Conservation (phyloP, 306 rosid genomes). For the Sicyos baderoa region DNA sequence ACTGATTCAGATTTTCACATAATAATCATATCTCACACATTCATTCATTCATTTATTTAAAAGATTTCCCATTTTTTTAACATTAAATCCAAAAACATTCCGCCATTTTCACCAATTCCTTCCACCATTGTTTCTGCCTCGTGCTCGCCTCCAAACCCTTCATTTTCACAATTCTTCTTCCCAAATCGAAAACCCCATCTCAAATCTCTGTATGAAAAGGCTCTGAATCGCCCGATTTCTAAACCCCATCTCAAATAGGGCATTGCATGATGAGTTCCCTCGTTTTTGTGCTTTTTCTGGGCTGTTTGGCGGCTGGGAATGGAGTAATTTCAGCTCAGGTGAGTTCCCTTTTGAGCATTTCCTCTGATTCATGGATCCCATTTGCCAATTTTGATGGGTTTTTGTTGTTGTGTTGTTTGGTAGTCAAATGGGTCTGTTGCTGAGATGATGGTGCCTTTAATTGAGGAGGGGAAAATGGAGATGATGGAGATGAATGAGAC, state of each 20-base stretch:
- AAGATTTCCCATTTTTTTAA: background rate
- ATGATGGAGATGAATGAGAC: slow-evolving; percentile 72
- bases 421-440: slow-evolving; percentile 59
- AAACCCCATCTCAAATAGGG: slow-evolving; percentile 1
- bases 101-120: background rate
- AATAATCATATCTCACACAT: slow-evolving; percentile 12
- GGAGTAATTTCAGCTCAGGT: slow-evolving; percentile 49
- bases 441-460: slow-evolving; percentile 52
- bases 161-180: slow-evolving; percentile 1
- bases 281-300: slow-evolving; percentile 47
- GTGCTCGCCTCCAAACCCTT: slow-evolving; percentile 1
- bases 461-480: slow-evolving; percentile 52
- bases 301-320: slow-evolving; percentile 20
- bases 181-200: background rate
- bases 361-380: background rate
- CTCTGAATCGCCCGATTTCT: background rate
- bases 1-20: slow-evolving; percentile 5
- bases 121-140: background rate
- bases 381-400: background rate
- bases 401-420: slow-evolving; percentile 21
- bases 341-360: slow-evolving; percentile 27
- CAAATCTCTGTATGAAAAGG: slow-evolving; percentile 2
- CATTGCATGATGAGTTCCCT: slow-evolving; percentile 37
- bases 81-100: slow-evolving; percentile 11
- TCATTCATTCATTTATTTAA: too few relatives aligned